phyloP scores from a whole-genome alignment of 345 rosid genomes.

The Xanthoceras sorbifolium region DNA sequence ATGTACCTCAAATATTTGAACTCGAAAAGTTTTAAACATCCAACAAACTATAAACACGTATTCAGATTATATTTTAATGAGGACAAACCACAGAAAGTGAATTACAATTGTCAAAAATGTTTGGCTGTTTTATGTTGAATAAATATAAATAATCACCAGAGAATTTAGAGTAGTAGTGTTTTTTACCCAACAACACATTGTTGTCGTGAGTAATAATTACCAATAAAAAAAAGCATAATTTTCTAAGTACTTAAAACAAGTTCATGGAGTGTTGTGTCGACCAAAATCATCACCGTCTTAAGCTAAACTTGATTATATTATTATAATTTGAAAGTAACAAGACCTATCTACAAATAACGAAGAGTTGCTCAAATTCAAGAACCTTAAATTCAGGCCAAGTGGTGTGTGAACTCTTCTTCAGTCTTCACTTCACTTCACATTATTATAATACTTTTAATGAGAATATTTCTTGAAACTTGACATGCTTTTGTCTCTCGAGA shows the following conservation, averaged over 20 bases:
- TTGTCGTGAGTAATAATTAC: no score
- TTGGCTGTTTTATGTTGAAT: conserved; percentile 17
- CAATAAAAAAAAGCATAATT: neutral
- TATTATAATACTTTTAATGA: neutral
- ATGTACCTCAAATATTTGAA: no score
- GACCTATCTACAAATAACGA: neutral
- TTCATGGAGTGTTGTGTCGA: conserved; percentile 12
- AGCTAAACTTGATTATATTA: neutral
- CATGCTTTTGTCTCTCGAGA: neutral
- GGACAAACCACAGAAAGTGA: conserved; percentile 11
- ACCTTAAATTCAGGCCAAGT: conserved; percentile 17
- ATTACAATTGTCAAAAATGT: conserved; percentile 23
- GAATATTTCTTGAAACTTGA: conserved; percentile 1
- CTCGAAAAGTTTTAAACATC: no score
- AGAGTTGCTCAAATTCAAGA: neutral
- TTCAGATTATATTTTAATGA: neutral
- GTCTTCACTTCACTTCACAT: neutral
- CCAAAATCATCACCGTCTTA: neutral
- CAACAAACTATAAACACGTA: no score
- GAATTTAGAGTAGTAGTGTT: conserved; percentile 17
- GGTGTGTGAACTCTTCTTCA: neutral
- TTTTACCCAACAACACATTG: no score
- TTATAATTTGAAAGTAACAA: neutral
- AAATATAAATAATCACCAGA: conserved; percentile 4
- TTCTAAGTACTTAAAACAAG: conserved; percentile 1